A percentile compares a stretch with the other conserved stretches of the same genome.
phyloP scores from a whole-genome alignment of 306 rosid species.

The Comarum palustre region DNA sequence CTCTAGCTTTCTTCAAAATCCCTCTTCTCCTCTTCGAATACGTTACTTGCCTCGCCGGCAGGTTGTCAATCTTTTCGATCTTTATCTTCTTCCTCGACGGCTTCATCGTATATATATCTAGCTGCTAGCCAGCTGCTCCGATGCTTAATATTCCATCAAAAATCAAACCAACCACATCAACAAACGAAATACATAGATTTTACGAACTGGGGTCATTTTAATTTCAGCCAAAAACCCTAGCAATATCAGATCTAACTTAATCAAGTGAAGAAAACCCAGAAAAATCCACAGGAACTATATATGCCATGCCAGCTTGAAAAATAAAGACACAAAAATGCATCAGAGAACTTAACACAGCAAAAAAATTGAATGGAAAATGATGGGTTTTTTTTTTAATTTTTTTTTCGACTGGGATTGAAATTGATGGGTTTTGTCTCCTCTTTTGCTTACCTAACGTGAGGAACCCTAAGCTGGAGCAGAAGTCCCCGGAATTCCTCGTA shows the following conservation, averaged over 20 bases:
- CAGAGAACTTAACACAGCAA: not conserved
- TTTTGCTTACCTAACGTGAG: not conserved
- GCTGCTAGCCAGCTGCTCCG: not conserved
- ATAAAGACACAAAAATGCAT: not conserved
- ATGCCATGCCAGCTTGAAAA: not conserved
- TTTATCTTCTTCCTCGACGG: conserved; percentile 25
- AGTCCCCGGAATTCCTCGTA: too few species aligned
- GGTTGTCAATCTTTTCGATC: conserved; percentile 42
- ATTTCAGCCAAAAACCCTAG: not conserved
- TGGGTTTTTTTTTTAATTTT: too few species aligned
- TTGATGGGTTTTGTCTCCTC: not conserved
- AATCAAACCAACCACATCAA: not conserved
- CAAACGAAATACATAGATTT: not conserved
- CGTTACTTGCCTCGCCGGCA: conserved; percentile 48
- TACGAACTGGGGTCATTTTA: not conserved
- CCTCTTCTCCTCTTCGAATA: conserved; percentile 48
- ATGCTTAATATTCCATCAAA: not conserved
- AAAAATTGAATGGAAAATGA: too few species aligned
- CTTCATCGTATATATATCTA: not conserved
- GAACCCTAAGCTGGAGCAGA: not conserved
- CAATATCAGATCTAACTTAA: not conserved
- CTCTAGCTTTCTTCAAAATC: conserved; percentile 46
- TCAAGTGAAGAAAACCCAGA: not conserved
- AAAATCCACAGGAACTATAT: not conserved
- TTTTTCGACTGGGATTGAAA: too few species aligned